Percentiles rank a stretch among this genome's conserved stretches.
These are phyloP conservation scores for Gossypium australe DNA, from an alignment of 345 rosid genomes.

Conservation along the genomic window DNA sequence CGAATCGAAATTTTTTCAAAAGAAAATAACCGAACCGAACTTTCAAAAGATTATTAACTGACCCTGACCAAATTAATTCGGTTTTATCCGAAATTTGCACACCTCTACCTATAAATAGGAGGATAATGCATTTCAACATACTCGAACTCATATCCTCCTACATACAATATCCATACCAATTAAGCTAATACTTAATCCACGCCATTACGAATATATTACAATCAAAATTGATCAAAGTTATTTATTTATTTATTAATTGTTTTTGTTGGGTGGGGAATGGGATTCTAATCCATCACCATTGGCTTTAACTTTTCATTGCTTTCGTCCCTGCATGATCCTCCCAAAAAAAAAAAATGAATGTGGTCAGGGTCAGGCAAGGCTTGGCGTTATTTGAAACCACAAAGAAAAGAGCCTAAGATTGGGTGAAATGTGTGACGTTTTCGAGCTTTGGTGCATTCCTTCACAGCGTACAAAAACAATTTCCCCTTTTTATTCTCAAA, in stretches of 20 bases:
- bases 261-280: constrained; percentile 14
- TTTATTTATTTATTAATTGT: background rate
- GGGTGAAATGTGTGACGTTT: constrained; percentile 11
- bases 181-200: too few species aligned
- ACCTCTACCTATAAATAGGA: too few species aligned
- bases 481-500: background rate
- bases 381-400: background rate
- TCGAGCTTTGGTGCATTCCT: background rate
- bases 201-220: background rate
- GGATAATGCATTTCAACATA: too few species aligned
- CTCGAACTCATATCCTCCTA: too few species aligned
- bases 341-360: background rate
- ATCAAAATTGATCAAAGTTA: background rate
- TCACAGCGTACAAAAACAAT: background rate
- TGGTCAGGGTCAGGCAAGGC: background rate
- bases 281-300: constrained; percentile 14
- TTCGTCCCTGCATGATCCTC: background rate
- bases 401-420: background rate
- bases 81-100: too few species aligned
- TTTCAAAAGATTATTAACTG: too few species aligned
- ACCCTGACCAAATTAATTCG: too few species aligned
- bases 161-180: too few species aligned
- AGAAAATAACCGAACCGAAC: too few species aligned
- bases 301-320: background rate
- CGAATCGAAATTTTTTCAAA: too few species aligned